Evolutionary conservation across 306 rosid species (phyloP), one percentile per base, ranked within the genome.

Genomic region (Cicer chorassanicum): DNA sequence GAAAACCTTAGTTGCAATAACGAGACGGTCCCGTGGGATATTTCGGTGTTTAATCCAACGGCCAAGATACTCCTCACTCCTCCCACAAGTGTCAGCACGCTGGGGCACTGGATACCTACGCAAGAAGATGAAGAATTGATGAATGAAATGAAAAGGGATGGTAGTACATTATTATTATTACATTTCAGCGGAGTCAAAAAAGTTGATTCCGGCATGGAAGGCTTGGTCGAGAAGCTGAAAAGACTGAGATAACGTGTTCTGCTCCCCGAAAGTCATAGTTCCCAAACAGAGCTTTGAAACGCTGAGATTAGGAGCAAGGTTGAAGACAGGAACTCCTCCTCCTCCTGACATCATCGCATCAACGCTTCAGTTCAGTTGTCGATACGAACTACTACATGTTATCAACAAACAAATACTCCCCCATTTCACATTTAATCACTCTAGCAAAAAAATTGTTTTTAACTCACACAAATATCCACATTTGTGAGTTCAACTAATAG

Each of bases 141-240:
- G 16, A 9, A 54, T 54, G 4, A 18, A 54, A 8, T 14, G 7
- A 29, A 34, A 6, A 34, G 9, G 9, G 18, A 5, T 7, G 19
- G 14, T 29, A 29, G 36, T 29, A 29, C 36, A 29, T 24, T 24
- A 21, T 19, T 19, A 19, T 42, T 42, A 42, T 42, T 80, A 91
- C 98, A 91, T 93, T 86, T 93, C 97, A 5, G 97, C 98, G 0
- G 96, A 82, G 87, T 93, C 97, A 67, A 93, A 93, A 85, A 93
- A 93, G 86, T 91, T 89, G 82, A 91, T 85, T 62, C 97, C 97
- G 38, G 88, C 83, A 38, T 75, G 65, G 53, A 81, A 85, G 55
- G 97, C 97, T 69, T 81, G 72, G 41, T 89, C 97, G 2, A 93
- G 90, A 78, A 93, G 92, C 7, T 81, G 79, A 89, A 83, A 86